These are phyloP conservation scores for Rhytidiadelphus loreus DNA, from an alignment of 225 moss, liverwort and hornwort genomes.

Conservation along the genomic window DNA sequence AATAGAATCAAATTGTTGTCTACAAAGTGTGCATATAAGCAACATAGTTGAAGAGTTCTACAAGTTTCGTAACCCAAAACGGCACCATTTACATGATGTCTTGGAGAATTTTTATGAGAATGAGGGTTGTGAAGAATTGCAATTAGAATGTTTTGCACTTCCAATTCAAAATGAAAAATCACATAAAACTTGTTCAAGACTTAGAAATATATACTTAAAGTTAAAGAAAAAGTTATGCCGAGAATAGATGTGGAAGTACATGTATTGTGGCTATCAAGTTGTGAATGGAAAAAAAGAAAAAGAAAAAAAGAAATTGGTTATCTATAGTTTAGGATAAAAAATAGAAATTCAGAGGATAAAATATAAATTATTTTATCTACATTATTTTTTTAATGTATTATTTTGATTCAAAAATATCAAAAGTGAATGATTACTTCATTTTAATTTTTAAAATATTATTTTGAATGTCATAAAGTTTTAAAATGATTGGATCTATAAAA, in stretches of 20 bases:
- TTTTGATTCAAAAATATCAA: neutral
- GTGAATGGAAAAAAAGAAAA: neutral
- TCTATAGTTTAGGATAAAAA: neutral
- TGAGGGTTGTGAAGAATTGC: neutral
- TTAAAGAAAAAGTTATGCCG: neutral
- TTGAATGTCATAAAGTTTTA: too few relatives aligned
- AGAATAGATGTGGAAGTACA: too few relatives aligned
- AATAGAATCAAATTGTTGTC: neutral
- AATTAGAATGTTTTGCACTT: too few relatives aligned
- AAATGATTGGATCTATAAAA: neutral
- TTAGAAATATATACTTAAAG: neutral
- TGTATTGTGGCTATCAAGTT: neutral
- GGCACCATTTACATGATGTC: accelerated
- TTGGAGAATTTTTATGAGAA: neutral
- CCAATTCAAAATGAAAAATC: too few relatives aligned
- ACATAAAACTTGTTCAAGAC: neutral
- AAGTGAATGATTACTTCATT: neutral
- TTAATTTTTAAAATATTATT: neutral
- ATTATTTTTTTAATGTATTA: neutral
- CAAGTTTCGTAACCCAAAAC: neutral
- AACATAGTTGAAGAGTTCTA: neutral
- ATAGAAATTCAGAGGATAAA: too few relatives aligned
- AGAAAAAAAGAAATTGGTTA: neutral
- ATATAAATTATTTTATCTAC: neutral
- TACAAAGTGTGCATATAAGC: neutral